Base-by-base conservation (phyloP, 78 protist genomes). In the Emiliania huxleyi region DNA sequence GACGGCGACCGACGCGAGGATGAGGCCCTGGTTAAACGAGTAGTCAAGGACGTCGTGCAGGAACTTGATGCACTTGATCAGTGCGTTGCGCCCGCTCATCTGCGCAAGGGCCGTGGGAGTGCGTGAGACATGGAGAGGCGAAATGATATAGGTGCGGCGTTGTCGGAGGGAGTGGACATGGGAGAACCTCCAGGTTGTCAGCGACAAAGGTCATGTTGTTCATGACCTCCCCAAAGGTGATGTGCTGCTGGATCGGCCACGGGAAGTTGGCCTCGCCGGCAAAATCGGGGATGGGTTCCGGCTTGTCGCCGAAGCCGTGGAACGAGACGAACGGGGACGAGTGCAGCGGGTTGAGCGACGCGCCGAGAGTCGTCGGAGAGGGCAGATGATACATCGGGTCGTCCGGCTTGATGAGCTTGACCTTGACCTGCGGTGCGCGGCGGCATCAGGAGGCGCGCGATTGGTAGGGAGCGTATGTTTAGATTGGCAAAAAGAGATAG, bases 151-250 rank as follows among this genome's bases (percentile, higher is more conserved):
- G n/a, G n/a, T n/a, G n/a, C n/a, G n/a, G n/a, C n/a, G n/a, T n/a
- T n/a, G n/a, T n/a, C n/a, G n/a, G n/a, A n/a, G n/a, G n/a, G n/a
- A n/a, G n/a, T n/a, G n/a, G n/a, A n/a, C n/a, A n/a, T n/a, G n/a
- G n/a, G n/a, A n/a, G n/a, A n/a, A n/a, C n/a, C n/a, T n/a, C n/a
- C 42, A 73, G 83, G 83, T 73, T 73, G 43, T 73, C 83, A 12
- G 83, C 83, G 42, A 73, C 83, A 15, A 69, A 35, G 3, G 37
- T 37, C 43, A 33, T 35, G 42, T 37, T 37, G 33, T 5, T 6
- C 33, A 73, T 42, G 44, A 42, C 83, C 19, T 73, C 83, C 33
- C 33, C 83, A 18, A 73, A 73, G 44, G 42, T 35, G 42, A 35
- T 18, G 83, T 73, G 83, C 83, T 73, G 83, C 83, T 23, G 37